Conservation (phyloP, 129 eudicot species). For the Lactuca saligna region DNA sequence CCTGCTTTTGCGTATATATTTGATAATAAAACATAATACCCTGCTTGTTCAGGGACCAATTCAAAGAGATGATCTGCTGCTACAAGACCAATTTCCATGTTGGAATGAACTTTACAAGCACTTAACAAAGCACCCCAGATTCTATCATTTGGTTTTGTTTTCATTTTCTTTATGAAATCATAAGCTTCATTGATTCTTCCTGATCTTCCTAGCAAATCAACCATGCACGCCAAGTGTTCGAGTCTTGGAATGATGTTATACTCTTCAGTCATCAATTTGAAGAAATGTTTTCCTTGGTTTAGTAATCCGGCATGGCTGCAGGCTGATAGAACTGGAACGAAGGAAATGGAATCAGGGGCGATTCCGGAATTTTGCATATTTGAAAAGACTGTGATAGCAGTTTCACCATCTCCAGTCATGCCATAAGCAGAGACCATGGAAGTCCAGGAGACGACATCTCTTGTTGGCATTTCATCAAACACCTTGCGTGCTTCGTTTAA, state of each 20-base stretch:
- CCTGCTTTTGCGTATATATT: slow-evolving; percentile 95
- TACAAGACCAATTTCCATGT: slow-evolving; percentile 63
- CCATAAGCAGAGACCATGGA: slow-evolving; percentile 88
- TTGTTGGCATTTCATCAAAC: slow-evolving; percentile 54
- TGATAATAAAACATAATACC: slow-evolving; percentile 77
- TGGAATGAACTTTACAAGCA: slow-evolving; percentile 69
- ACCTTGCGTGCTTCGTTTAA: slow-evolving; percentile 63
- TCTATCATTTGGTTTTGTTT: slow-evolving; percentile 64
- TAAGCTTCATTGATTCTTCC: slow-evolving; percentile 67
- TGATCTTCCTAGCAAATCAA: slow-evolving; percentile 73
- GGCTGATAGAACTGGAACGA: slow-evolving; percentile 77
- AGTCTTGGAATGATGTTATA: slow-evolving; percentile 61
- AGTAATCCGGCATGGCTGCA: slow-evolving; percentile 94
- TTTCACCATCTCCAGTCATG: slow-evolving; percentile 70
- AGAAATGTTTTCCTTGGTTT: slow-evolving; percentile 54
- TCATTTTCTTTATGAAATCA: slow-evolving; percentile 54
- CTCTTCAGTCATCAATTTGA: slow-evolving; percentile 53
- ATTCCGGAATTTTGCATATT: slow-evolving; percentile 56
- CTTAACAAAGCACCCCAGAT: slow-evolving; percentile 83
- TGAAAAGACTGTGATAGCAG: slow-evolving; percentile 53
- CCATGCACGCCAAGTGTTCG: slow-evolving; percentile 89
- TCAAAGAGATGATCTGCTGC: slow-evolving; percentile 81
- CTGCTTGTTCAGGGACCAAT: slow-evolving; percentile 72
- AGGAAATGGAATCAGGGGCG: slow-evolving; percentile 76
- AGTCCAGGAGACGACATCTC: slow-evolving; percentile 90